Percentiles rank a stretch among this genome's conserved stretches.
These are phyloP conservation scores for Acrodontium crateriforme DNA, from an alignment of 2,329 filamentous ascomycete species.

Conservation along the genomic window DNA sequence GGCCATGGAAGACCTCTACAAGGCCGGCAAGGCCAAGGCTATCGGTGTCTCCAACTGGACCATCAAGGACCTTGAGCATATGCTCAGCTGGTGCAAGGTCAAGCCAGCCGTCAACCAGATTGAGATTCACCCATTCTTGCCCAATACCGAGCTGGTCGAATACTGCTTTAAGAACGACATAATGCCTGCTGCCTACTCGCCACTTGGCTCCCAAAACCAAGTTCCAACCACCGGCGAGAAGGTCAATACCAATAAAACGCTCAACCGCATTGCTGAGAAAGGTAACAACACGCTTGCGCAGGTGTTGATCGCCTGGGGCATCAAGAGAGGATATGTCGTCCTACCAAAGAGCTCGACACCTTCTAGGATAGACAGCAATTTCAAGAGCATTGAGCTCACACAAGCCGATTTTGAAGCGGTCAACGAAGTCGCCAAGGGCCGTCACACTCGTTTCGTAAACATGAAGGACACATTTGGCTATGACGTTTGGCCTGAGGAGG, in stretches of 20 bases:
- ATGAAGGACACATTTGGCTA: conserved; percentile 73
- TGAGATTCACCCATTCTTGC: conserved; percentile 74
- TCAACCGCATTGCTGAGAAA: conserved; percentile 45
- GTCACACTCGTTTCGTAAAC: conserved; percentile 61
- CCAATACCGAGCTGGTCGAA: conserved; percentile 49
- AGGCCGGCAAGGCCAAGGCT: conserved; percentile 54
- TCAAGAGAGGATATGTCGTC: conserved; percentile 52
- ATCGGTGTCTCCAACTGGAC: conserved; percentile 72
- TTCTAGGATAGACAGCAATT: conserved; percentile 20
- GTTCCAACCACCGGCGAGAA: conserved; percentile 48
- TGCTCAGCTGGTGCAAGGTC: conserved; percentile 50
- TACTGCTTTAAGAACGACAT: conserved; percentile 55
- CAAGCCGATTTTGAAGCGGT: conserved; percentile 44
- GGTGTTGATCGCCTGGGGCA: conserved; percentile 51
- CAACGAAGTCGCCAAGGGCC: conserved; percentile 49
- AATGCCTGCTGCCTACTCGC: conserved; percentile 68
- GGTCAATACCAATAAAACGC: conserved; percentile 43
- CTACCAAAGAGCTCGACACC: conserved; percentile 48
- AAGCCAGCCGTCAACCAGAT: conserved; percentile 65
- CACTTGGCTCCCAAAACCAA: conserved; percentile 54
- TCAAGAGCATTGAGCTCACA: conserved; percentile 38
- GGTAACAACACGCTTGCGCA: conserved; percentile 46
- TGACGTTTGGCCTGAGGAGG: conserved; percentile 42
- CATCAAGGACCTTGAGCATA: conserved; percentile 56
- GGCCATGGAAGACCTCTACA: conserved; percentile 59